Evolutionary conservation across 805 yeast species (phyloP), one percentile per base, ranked within the genome.

Genomic region (Candida peoriensis): DNA sequence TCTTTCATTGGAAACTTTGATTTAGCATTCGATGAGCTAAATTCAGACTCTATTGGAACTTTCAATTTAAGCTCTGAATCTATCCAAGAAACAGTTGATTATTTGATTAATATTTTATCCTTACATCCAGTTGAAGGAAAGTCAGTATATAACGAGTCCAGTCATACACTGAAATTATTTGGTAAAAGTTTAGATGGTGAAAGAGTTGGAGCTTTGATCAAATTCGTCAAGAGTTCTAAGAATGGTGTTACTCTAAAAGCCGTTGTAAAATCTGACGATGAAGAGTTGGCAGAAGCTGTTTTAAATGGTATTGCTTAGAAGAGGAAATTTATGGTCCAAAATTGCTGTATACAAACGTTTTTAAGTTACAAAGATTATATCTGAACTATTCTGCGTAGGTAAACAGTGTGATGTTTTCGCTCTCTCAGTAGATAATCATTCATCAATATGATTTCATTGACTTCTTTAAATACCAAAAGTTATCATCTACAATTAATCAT

Each of bases 1-100:
- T 68, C 87, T 17, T 86, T 76, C 57, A 74, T 81, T 43, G 86
- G 93, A 28, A 76, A 79, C 61, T 88, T 88, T 57, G 74, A 81
- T 6, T 66, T 72, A 28, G 64, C 74, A 24, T 87, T 81, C 68
- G 96, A 85, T 50, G 86, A 78, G 59, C 68, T 89, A 44, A 66
- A 73, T 8, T 56, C 65, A 41, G 88, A 84, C 57, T 64, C 65
- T 31, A 64, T 76, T 27, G 78, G 79, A 13, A 86, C 89, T 17
- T 78, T 74, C 59, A 82, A 79, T 44, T 66, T 89, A 32, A 70
- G 66, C 44, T 49, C 57, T 37, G 59, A 65, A 22, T 48, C 65
- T 6, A 52, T 82, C 33, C 73, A 69, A 46, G 84, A 75, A 30
- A 73, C 77, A 28, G 81, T 80, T 27, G 62, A 62, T 20, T 73